Conservation (phyloP, 177 flowering plant genomes). For the Telopea speciosissima region DNA sequence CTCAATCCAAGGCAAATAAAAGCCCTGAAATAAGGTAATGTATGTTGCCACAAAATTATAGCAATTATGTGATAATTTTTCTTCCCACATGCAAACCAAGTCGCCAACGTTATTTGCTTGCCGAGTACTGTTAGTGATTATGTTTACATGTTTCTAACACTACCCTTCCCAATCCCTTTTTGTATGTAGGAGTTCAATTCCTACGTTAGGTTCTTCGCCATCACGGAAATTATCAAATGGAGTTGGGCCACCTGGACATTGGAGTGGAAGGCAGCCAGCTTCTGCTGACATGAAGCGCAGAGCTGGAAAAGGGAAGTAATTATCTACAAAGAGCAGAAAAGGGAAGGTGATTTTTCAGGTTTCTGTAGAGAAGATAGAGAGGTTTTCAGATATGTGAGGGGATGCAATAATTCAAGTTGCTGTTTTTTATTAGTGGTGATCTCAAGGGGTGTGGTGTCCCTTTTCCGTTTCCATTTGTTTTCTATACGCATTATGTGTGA, state of each 20-base stretch:
- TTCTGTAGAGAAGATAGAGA: conserved; percentile 11
- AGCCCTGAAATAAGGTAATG: conserved; percentile 58
- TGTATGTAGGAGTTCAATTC: conserved; percentile 44
- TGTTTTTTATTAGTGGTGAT: conserved; percentile 18
- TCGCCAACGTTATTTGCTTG: background rate
- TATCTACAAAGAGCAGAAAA: background rate
- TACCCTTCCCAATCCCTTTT: background rate
- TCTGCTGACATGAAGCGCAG: conserved; percentile 42
- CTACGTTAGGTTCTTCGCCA: conserved; percentile 40
- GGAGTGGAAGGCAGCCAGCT: conserved; percentile 33
- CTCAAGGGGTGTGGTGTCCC: conserved; percentile 11
- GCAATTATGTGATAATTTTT: background rate
- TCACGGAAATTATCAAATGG: conserved; percentile 42
- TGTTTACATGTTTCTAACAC: background rate
- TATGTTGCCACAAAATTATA: background rate
- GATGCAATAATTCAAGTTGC: conserved; percentile 33
- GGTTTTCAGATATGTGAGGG: conserved; percentile 13
- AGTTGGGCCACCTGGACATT: conserved; percentile 22
- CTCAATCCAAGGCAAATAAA: conserved; percentile 37
- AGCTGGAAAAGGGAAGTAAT: conserved; percentile 40
- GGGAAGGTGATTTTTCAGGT: no score
- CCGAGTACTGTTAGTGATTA: background rate
- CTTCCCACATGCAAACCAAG: background rate
- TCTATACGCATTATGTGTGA: conserved; percentile 10
- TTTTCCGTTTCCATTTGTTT: conserved; percentile 18